Percentiles rank a stretch among this genome's conserved stretches.
phyloP scores from a whole-genome alignment of 2,329 filamentous ascomycete genomes.

The Fusarium ramigenum region DNA sequence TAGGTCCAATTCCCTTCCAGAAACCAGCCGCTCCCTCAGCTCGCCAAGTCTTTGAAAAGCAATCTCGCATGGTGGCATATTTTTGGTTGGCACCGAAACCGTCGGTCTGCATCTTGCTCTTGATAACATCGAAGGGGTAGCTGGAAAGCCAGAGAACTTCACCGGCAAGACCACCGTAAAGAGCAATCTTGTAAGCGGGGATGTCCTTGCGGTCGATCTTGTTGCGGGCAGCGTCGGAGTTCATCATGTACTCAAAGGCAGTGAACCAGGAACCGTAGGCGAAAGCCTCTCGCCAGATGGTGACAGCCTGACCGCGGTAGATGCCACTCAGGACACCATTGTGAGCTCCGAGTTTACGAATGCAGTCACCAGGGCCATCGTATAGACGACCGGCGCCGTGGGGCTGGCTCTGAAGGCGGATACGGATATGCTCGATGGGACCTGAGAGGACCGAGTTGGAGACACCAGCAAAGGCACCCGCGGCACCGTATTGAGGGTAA shows the following conservation, averaged over 20 bases:
- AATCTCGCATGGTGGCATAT: conserved; percentile 87
- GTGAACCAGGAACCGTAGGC: conserved; percentile 98
- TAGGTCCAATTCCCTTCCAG: conserved; percentile 94
- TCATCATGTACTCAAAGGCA: conserved; percentile 96
- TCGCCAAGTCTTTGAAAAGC: conserved; percentile 83
- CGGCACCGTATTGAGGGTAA: conserved; percentile 87
- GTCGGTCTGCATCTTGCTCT: conserved; percentile 99
- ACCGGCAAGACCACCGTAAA: conserved; percentile 92
- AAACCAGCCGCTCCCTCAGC: conserved; percentile 84
- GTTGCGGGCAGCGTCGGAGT: conserved; percentile 83
- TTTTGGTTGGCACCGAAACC: conserved; percentile 78
- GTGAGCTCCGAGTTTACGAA: conserved; percentile 77
- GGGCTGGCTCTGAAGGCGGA: conserved; percentile 94
- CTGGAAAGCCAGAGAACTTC: conserved; percentile 93
- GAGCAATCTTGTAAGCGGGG: conserved; percentile 83
- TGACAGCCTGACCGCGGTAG: conserved; percentile 89
- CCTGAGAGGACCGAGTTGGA: conserved; percentile 89
- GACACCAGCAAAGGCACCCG: conserved; percentile 91
- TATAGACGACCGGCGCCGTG: conserved; percentile 85
- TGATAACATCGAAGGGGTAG: conserved; percentile 96
- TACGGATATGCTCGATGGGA: conserved; percentile 96
- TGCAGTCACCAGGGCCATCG: conserved; percentile 86
- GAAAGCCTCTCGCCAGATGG: conserved; percentile 86
- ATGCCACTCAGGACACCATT: conserved; percentile 75
- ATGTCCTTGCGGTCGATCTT: conserved; percentile 78